Conservation (phyloP, 106 monocot species). For the Vanilla planifolia region DNA sequence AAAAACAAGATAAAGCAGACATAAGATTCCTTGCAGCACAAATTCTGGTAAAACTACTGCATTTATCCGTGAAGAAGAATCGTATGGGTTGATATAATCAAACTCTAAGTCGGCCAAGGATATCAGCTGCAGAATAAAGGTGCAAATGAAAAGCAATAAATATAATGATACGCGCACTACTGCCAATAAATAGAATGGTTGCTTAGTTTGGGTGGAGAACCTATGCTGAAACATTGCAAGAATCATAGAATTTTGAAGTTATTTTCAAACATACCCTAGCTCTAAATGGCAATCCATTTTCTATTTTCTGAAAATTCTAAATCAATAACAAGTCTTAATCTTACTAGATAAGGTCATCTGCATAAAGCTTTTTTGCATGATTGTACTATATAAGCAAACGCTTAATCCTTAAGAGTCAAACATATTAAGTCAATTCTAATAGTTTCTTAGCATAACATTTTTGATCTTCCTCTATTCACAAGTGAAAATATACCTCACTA, state of each 20-base stretch:
- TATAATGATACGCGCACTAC: background rate
- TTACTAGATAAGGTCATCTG: background rate
- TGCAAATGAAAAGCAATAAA: background rate
- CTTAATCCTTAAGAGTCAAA: background rate
- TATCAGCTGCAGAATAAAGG: constrained; percentile 52
- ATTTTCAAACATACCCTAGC: background rate
- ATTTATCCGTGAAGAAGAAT: constrained; percentile 74
- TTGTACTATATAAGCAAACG: background rate
- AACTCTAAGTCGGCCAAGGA: constrained; percentile 77
- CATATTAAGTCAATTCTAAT: background rate
- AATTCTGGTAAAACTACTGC: constrained; percentile 65
- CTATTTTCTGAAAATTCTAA: background rate
- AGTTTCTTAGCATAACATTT: background rate
- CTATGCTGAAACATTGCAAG: no score
- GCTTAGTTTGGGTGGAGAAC: no score
- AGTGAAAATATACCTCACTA: no score
- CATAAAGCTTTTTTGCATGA: no score
- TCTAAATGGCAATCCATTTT: no score
- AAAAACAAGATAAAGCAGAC: constrained; percentile 50
- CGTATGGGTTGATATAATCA: constrained; percentile 81
- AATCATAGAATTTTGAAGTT: background rate
- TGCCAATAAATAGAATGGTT: background rate
- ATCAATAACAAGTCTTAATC: background rate
- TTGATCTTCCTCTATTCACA: no score
- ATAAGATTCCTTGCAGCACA: constrained; percentile 54